Evolutionary conservation across 2,329 filamentous ascomycete genomes (phyloP).

Genomic region (Microcyclosporella mali): DNA sequence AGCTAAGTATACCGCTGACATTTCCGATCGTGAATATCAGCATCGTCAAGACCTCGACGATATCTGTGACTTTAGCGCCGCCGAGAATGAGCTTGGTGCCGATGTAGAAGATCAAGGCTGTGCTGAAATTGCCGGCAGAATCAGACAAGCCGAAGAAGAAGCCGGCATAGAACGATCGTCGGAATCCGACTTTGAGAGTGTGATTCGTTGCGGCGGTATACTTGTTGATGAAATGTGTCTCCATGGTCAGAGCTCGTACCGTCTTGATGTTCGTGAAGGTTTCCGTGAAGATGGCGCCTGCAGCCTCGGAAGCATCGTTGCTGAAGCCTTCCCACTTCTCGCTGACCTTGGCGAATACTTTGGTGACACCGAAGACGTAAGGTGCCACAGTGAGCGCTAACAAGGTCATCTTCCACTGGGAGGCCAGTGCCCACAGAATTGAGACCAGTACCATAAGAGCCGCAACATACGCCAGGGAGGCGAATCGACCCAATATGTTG

Average conservation of each 20-base stretch:
- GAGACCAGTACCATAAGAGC: conserved; percentile 62
- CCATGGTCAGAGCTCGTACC: conserved; percentile 68
- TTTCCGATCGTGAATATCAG: conserved; percentile 78
- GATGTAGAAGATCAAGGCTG: conserved; percentile 79
- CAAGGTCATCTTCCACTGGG: conserved; percentile 75
- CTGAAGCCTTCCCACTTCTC: conserved; percentile 65
- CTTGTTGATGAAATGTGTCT: conserved; percentile 62
- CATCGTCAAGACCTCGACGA: conserved; percentile 72
- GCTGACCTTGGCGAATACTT: conserved; percentile 59
- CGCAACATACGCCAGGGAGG: conserved; percentile 62
- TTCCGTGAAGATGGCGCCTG: conserved; percentile 63
- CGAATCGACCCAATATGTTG: conserved; percentile 72
- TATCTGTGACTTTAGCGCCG: conserved; percentile 47
- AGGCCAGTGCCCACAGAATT: conserved; percentile 64
- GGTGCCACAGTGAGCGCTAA: conserved; percentile 66
- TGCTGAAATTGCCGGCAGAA: conserved; percentile 63
- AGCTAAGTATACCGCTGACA: conserved; percentile 61
- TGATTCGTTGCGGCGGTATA: conserved; percentile 48
- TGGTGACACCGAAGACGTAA: conserved; percentile 59
- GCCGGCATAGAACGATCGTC: conserved; percentile 61
- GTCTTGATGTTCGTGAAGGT: conserved; percentile 73
- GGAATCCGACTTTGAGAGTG: conserved; percentile 57
- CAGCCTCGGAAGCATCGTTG: conserved; percentile 56
- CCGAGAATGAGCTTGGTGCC: conserved; percentile 58
- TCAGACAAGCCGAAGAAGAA: conserved; percentile 73